Percentiles rank a stretch among this genome's conserved stretches.
Conservation (phyloP, 2,329 filamentous ascomycete species). For the Nothopassalora personata region DNA sequence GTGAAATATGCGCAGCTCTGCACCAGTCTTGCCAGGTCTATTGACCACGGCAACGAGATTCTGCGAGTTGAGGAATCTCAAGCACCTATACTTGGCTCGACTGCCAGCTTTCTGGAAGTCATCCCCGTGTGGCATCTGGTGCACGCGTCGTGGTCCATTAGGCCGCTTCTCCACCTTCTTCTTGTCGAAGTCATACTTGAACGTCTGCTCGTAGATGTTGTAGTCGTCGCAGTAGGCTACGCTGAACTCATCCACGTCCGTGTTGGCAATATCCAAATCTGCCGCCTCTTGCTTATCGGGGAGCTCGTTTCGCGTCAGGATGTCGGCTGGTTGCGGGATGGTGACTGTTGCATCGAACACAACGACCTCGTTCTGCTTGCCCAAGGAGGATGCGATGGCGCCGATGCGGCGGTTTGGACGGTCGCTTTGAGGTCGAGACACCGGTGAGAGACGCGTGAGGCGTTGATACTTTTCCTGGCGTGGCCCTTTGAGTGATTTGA, state of each 20-base stretch:
- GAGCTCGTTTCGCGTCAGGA: conserved; percentile 51
- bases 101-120: conserved; percentile 21
- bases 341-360: conserved; percentile 65
- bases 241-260: conserved; percentile 57
- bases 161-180: conserved; percentile 34
- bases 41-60: conserved; percentile 54
- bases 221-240: conserved; percentile 74
- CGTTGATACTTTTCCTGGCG: conserved; percentile 58
- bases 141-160: conserved; percentile 42
- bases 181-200: conserved; percentile 47
- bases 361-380: conserved; percentile 67
- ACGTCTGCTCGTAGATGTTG: conserved; percentile 63
- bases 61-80: conserved; percentile 51
- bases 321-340: conserved; percentile 46
- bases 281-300: conserved; percentile 53
- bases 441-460: conserved; percentile 53
- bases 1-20: conserved; percentile 53
- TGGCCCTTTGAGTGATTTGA: conserved; percentile 39
- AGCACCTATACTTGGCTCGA: conserved; percentile 49
- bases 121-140: conserved; percentile 37
- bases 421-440: conserved; percentile 42
- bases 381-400: conserved; percentile 72
- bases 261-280: conserved; percentile 66
- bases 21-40: conserved; percentile 48
- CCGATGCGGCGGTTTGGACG: conserved; percentile 59